phyloP scores from a whole-genome alignment of 106 monocot species.

The Gastrodia elata region DNA sequence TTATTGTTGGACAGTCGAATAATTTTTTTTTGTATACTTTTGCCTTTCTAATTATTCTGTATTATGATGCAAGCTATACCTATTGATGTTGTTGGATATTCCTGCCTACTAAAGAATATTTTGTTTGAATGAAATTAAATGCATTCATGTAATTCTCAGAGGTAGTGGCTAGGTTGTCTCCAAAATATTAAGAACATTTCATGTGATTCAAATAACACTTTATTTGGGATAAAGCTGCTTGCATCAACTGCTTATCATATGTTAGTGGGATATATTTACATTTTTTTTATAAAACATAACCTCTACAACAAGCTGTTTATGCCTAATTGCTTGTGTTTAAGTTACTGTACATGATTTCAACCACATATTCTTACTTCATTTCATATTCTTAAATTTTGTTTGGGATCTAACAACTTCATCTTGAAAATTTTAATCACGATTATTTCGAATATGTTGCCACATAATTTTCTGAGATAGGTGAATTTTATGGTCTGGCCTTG shows the following conservation, averaged over 20 bases:
- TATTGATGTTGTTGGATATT: not conserved
- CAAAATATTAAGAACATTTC: not conserved
- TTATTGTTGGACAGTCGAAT: too few relatives aligned
- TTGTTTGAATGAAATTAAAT: not conserved
- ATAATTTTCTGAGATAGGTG: not conserved
- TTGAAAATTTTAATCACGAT: too few relatives aligned
- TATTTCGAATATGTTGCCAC: not conserved
- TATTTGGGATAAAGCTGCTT: not conserved
- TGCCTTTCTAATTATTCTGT: too few relatives aligned
- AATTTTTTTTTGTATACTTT: too few relatives aligned
- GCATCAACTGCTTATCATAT: too few relatives aligned
- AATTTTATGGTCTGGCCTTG: not conserved
- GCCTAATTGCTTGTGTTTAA: not conserved
- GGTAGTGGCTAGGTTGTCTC: not conserved
- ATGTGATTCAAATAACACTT: not conserved
- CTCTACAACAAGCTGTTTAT: not conserved
- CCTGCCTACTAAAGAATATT: not conserved
- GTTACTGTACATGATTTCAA: too few relatives aligned
- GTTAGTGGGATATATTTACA: not conserved
- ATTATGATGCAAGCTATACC: conserved; percentile 25
- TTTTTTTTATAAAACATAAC: not conserved
- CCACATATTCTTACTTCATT: too few relatives aligned
- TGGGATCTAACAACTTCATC: too few relatives aligned
- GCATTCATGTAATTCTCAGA: not conserved
- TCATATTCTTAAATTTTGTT: too few relatives aligned